These are phyloP conservation scores for Leucocoprinus leucothites DNA, from an alignment of 768 basidiomycete genomes.

Conservation along the genomic window DNA sequence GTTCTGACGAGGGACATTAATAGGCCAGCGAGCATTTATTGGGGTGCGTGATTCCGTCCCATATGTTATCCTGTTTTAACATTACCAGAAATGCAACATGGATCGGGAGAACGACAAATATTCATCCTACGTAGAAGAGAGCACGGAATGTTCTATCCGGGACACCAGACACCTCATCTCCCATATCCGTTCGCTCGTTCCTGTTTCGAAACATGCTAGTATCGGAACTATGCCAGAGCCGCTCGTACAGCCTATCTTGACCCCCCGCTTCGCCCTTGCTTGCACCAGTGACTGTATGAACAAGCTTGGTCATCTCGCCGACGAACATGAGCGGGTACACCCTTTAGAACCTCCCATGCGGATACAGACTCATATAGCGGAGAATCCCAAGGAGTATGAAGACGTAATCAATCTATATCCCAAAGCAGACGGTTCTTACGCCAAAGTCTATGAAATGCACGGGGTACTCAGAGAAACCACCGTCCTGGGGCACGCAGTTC, in stretches of 20 bases:
- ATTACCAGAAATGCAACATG: constrained; percentile 83
- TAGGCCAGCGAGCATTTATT: constrained; percentile 82
- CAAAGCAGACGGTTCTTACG: constrained; percentile 53
- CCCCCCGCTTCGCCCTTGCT: constrained; percentile 94
- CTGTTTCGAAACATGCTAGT: constrained; percentile 21
- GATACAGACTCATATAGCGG: constrained; percentile 92
- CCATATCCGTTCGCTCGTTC: constrained; percentile 60
- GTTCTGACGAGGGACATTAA: background rate
- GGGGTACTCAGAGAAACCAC: constrained; percentile 78
- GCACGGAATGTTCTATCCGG: constrained; percentile 51
- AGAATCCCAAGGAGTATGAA: constrained; percentile 71
- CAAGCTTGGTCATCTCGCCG: constrained; percentile 58
- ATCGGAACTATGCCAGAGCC: constrained; percentile 32
- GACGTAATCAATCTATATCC: constrained; percentile 69
- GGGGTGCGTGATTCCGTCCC: constrained; percentile 51
- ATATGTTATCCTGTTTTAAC: background rate
- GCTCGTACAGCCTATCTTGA: constrained; percentile 86
- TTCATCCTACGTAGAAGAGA: constrained; percentile 63
- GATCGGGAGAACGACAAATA: constrained; percentile 57
- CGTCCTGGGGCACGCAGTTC: constrained; percentile 84
- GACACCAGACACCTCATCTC: constrained; percentile 64
- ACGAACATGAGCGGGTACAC: background rate
- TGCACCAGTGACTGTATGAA: constrained; percentile 72
- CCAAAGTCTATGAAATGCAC: constrained; percentile 77
- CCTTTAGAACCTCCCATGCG: constrained; percentile 54